These are phyloP conservation scores for Leucosporidium yakuticum DNA, from an alignment of 768 basidiomycete genomes.

Conservation along the genomic window DNA sequence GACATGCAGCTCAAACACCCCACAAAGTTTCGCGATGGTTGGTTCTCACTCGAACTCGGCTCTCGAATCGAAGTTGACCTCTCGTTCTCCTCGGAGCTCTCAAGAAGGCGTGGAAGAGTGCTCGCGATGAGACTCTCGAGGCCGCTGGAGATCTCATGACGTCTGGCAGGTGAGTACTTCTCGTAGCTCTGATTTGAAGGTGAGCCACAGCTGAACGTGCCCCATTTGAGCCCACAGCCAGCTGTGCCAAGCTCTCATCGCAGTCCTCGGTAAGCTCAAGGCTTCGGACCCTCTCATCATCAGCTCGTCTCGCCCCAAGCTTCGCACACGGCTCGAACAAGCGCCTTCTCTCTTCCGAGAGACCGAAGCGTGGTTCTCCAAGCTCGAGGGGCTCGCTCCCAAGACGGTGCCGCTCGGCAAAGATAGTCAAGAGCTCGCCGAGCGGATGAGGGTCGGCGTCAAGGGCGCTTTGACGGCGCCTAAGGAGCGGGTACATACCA, in stretches of 20 bases:
- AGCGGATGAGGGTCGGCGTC: not conserved
- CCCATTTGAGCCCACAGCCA: not conserved
- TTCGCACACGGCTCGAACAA: not conserved
- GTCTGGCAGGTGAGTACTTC: not conserved
- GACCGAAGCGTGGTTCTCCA: not conserved
- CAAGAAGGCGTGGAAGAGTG: not conserved
- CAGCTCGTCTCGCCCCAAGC: not conserved
- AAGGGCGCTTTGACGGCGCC: not conserved
- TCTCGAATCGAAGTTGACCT: no score
- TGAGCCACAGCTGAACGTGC: not conserved
- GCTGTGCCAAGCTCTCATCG: not conserved
- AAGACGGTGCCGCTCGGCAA: not conserved
- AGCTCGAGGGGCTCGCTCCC: not conserved
- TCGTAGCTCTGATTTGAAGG: no score
- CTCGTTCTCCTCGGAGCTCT: not conserved
- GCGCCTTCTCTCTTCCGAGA: not conserved
- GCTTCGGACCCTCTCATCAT: not conserved
- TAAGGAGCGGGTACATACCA: not conserved
- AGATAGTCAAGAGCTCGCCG: not conserved
- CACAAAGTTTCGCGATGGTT: not conserved
- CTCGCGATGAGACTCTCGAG: not conserved
- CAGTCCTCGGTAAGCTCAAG: not conserved
- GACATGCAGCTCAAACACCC: not conserved
- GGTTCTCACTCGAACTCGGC: no score
- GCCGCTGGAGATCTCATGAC: not conserved